phyloP scores from a whole-genome alignment of 2,329 filamentous ascomycete genomes.

The Scedosporium apiospermum region DNA sequence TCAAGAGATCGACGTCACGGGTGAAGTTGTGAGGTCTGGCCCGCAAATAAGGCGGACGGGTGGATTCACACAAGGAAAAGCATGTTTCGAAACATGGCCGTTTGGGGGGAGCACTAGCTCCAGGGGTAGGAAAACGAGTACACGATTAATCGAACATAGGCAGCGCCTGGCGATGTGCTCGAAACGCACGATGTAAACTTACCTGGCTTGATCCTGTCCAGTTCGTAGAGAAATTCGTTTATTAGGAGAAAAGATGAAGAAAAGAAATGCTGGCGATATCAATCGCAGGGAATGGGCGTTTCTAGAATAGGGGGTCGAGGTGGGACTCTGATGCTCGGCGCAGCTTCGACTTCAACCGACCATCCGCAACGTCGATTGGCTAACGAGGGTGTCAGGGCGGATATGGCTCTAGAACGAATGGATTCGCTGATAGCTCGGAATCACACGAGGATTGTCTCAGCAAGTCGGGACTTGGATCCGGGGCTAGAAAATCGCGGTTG shows the following conservation, averaged over 20 bases:
- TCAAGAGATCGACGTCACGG: background rate
- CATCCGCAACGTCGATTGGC: background rate
- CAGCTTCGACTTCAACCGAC: background rate
- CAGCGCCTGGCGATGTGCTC: background rate
- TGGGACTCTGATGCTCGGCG: background rate
- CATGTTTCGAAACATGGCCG: conserved; percentile 1
- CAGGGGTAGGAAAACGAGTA: background rate
- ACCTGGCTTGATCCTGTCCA: background rate
- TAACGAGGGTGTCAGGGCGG: background rate
- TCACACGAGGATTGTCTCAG: background rate
- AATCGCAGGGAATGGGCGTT: background rate
- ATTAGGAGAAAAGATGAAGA: background rate
- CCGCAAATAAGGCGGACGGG: background rate
- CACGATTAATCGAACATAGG: background rate
- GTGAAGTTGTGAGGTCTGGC: background rate
- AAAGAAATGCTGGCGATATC: background rate
- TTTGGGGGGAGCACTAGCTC: background rate
- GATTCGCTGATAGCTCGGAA: background rate
- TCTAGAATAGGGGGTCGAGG: background rate
- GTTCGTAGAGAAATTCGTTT: background rate
- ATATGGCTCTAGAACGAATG: background rate
- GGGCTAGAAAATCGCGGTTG: background rate
- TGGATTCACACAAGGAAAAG: background rate
- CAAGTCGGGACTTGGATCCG: background rate
- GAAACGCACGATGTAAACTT: background rate